phyloP scores from a whole-genome alignment of 345 rosid species.

The Dovyalis caffra region DNA sequence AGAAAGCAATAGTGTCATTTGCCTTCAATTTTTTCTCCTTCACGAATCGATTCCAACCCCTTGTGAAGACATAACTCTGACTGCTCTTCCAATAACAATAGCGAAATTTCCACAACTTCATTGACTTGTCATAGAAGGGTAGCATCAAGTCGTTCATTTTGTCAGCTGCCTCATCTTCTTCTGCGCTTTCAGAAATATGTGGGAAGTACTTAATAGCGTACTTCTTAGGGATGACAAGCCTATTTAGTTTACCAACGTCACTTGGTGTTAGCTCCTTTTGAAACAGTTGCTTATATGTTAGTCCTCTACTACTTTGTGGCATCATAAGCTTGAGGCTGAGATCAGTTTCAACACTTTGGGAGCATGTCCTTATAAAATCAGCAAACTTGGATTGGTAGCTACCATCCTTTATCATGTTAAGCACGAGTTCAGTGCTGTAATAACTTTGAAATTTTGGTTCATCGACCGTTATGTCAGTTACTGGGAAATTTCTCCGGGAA shows the following conservation, averaged over 20 bases:
- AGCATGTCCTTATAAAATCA: slow-evolving; percentile 28
- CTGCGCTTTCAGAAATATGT: slow-evolving; percentile 20
- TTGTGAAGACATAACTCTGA: slow-evolving; percentile 81
- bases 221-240: slow-evolving; percentile 84
- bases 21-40: slow-evolving; percentile 62
- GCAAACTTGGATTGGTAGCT: slow-evolving; percentile 55
- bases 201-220: slow-evolving; percentile 61
- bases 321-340: slow-evolving; percentile 10
- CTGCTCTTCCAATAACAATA: slow-evolving; percentile 92
- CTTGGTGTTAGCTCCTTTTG: slow-evolving; percentile 79
- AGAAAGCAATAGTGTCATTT: slow-evolving; percentile 51
- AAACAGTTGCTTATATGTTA: slow-evolving; percentile 46
- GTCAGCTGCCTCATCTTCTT: slow-evolving; percentile 1
- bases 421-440: slow-evolving; percentile 38
- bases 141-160: slow-evolving; percentile 39
- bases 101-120: slow-evolving; percentile 78
- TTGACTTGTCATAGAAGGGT: slow-evolving; percentile 53
- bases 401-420: slow-evolving; percentile 62
- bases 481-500: slow-evolving; percentile 40
- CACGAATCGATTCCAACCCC: slow-evolving; percentile 80
- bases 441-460: slow-evolving; percentile 49
- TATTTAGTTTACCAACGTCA: slow-evolving; percentile 82
- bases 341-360: slow-evolving; percentile 17
- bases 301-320: slow-evolving; percentile 21
- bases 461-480: slow-evolving; percentile 24